A percentile compares a stretch with the other conserved stretches of the same genome.
phyloP scores from a whole-genome alignment of 805 yeast species.

The Yamadazyma nakazawae region DNA sequence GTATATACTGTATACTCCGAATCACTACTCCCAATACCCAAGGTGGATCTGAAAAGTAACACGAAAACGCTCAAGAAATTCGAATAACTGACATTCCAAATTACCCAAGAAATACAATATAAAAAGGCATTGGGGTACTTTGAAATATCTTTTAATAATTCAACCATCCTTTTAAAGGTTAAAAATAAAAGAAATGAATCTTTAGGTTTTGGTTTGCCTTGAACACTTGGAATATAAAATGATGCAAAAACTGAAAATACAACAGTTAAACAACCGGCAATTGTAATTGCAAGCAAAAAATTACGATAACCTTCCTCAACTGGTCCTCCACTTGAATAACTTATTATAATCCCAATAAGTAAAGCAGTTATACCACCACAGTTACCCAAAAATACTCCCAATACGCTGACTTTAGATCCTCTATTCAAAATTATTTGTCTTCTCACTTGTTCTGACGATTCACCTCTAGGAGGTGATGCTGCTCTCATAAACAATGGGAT shows the following conservation, averaged over 20 bases:
- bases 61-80: slow-evolving; percentile 35
- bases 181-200: slow-evolving; percentile 23
- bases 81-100: slow-evolving; percentile 37
- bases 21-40: slow-evolving; percentile 37
- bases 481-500: slow-evolving; percentile 41
- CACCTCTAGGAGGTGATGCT: slow-evolving; percentile 11
- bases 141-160: slow-evolving; percentile 21
- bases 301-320: slow-evolving; percentile 26
- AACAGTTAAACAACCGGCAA: slow-evolving; percentile 36
- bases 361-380: slow-evolving; percentile 38
- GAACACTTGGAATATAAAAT: slow-evolving; percentile 27
- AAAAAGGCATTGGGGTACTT: slow-evolving; percentile 33
- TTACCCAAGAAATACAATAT: slow-evolving; percentile 39
- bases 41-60: slow-evolving; percentile 35
- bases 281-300: slow-evolving; percentile 36
- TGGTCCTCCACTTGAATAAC: slow-evolving; percentile 24
- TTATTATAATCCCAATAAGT: slow-evolving; percentile 35
- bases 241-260: slow-evolving; percentile 23
- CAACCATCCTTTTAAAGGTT: slow-evolving; percentile 23
- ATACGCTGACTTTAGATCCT: slow-evolving; percentile 34
- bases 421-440: slow-evolving; percentile 22
- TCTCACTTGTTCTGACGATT: slow-evolving; percentile 22
- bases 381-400: slow-evolving; percentile 35
- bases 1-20: slow-evolving; percentile 38
- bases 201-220: slow-evolving; percentile 24